Evolutionary conservation across 495 filamentous ascomycete species (phyloP).

Genomic region (Aspergillus mulundensis): DNA sequence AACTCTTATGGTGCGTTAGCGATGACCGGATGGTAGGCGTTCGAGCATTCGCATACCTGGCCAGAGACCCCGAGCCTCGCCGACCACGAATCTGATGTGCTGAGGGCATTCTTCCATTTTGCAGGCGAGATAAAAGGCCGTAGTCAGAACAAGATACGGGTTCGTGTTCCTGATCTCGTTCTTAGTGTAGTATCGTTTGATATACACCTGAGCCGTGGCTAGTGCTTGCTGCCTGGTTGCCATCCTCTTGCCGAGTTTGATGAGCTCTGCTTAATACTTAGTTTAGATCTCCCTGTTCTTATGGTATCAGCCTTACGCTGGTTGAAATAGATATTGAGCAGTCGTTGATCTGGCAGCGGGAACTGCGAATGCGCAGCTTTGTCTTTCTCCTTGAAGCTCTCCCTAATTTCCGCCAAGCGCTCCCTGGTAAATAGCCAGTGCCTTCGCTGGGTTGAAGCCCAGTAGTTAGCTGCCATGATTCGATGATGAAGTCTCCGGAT

Average conservation of each 20-base stretch:
- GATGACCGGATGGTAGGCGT: background rate
- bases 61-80: conserved; percentile 83
- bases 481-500: background rate
- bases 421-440: conserved; percentile 88
- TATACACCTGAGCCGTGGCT: conserved; percentile 91
- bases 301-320: conserved; percentile 57
- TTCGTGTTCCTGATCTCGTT: conserved; percentile 91
- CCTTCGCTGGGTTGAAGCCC: conserved; percentile 86
- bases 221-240: conserved; percentile 82
- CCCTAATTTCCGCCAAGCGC: conserved; percentile 67
- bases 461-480: conserved; percentile 91
- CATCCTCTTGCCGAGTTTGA: conserved; percentile 73
- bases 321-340: conserved; percentile 89
- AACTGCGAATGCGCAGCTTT: conserved; percentile 66
- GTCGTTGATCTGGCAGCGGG: conserved; percentile 73
- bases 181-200: conserved; percentile 88
- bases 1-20: conserved; percentile 54
- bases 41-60: conserved; percentile 51
- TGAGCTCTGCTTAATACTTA: conserved; percentile 57
- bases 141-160: conserved; percentile 85
- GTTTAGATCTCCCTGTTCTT: background rate
- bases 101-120: conserved; percentile 99
- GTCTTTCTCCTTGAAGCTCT: conserved; percentile 69
- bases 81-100: conserved; percentile 84
- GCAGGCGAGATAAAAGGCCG: conserved; percentile 90